A percentile compares a stretch with the other conserved stretches of the same genome.
These are phyloP conservation scores for Solanum tarapatanum DNA, from an alignment of 257 asterid genomes.

Conservation along the genomic window DNA sequence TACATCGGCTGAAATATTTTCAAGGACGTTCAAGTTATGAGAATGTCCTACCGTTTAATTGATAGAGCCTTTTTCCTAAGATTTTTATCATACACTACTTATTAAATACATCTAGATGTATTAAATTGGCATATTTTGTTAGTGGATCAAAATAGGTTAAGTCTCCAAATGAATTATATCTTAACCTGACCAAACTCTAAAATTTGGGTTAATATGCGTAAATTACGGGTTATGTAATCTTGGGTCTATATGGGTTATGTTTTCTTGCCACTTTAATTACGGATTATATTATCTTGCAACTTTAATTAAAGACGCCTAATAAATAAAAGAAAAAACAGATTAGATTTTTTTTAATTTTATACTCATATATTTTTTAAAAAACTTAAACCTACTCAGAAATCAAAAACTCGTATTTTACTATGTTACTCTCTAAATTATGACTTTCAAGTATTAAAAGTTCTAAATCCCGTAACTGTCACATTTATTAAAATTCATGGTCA, in stretches of 20 bases:
- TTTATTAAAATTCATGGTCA: not conserved
- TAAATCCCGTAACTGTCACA: not conserved
- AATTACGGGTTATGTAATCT: not conserved
- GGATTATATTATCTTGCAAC: no score
- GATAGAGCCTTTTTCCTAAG: not conserved
- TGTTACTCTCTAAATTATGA: not conserved
- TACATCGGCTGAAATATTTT: not conserved
- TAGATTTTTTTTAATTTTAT: no score
- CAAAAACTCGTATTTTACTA: not conserved
- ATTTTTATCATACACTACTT: not conserved
- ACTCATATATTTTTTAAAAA: no score
- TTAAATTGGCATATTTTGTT: not conserved
- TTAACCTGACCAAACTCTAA: not conserved
- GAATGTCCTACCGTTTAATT: not conserved
- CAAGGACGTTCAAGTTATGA: not conserved
- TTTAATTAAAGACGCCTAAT: no score
- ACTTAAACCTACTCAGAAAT: not conserved
- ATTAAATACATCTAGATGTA: not conserved
- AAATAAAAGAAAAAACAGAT: no score
- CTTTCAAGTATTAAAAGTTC: not conserved
- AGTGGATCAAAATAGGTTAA: not conserved
- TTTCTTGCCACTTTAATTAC: no score
- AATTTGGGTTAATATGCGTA: not conserved
- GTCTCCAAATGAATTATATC: not conserved
- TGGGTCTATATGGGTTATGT: not conserved